phyloP scores from a whole-genome alignment of 129 eudicot genomes.

The Dittrichia graveolens region DNA sequence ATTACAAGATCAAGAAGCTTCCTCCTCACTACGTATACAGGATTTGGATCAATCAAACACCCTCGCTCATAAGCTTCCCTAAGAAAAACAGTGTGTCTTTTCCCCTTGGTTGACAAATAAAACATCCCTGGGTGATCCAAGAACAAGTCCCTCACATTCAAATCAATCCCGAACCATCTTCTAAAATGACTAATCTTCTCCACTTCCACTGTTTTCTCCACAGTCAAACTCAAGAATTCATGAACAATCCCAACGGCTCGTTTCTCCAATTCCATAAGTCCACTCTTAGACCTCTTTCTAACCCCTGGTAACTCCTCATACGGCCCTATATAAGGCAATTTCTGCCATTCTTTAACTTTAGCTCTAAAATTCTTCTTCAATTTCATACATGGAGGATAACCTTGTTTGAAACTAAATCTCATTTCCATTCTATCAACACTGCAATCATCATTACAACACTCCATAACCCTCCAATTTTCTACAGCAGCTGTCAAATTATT shows the following conservation, averaged over 20 bases:
- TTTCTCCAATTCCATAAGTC: constrained; percentile 64
- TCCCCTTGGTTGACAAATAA: constrained; percentile 88
- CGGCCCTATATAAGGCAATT: constrained; percentile 64
- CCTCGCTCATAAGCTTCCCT: constrained; percentile 95
- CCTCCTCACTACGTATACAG: constrained; percentile 68
- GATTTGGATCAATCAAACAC: constrained; percentile 69
- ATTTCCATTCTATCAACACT: constrained; percentile 63
- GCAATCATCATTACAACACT: constrained; percentile 78
- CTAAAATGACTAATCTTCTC: constrained; percentile 96
- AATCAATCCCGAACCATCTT: constrained; percentile 87
- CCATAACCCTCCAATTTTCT: constrained; percentile 84
- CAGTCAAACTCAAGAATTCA: constrained; percentile 92
- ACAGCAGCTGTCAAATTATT: constrained; percentile 50
- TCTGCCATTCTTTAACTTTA: constrained; percentile 92
- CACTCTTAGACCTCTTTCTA: constrained; percentile 51
- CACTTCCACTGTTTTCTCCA: constrained; percentile 93
- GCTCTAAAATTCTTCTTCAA: constrained; percentile 63
- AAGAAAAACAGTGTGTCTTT: constrained; percentile 79
- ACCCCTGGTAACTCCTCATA: constrained; percentile 63
- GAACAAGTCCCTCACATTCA: constrained; percentile 86
- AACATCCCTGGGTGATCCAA: constrained; percentile 96
- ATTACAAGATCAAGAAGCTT: constrained; percentile 81
- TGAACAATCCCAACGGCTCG: constrained; percentile 91
- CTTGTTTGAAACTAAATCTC: constrained; percentile 67
- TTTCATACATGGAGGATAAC: constrained; percentile 85